A percentile compares a stretch with the other conserved stretches of the same genome.
phyloP scores from a whole-genome alignment of 2,329 filamentous ascomycete genomes.

The Fusarium zealandicum region DNA sequence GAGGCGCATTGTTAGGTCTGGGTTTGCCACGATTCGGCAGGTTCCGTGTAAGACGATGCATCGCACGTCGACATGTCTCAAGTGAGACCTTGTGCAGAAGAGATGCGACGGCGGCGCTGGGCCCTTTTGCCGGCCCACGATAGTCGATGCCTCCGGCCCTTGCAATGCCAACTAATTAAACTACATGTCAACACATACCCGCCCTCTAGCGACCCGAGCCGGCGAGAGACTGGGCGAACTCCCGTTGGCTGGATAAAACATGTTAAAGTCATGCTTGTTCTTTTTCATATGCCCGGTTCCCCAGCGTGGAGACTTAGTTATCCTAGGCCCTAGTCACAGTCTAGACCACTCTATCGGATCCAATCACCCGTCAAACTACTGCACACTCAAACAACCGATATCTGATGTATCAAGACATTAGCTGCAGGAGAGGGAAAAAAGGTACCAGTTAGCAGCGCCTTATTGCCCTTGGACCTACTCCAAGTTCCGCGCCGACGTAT shows the following conservation, averaged over 20 bases:
- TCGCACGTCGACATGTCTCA: background rate
- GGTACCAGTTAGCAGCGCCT: background rate
- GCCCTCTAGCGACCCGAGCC: slow-evolving; percentile 26
- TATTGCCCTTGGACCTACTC: background rate
- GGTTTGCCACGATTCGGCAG: background rate
- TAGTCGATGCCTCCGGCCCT: too few species aligned
- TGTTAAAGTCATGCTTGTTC: slow-evolving; percentile 1
- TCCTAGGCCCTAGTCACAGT: background rate
- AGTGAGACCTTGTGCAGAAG: background rate
- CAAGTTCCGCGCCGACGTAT: background rate
- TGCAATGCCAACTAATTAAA: too few species aligned
- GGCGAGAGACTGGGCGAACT: background rate
- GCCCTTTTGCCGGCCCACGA: background rate
- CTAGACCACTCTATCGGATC: background rate
- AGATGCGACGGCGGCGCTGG: background rate
- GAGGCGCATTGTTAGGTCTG: background rate
- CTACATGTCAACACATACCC: too few species aligned
- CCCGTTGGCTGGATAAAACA: slow-evolving; percentile 6
- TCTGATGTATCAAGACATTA: background rate
- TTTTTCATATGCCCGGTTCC: background rate
- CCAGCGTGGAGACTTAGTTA: slow-evolving; percentile 1
- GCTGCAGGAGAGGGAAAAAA: background rate
- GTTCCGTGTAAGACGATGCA: background rate
- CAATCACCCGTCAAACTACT: background rate
- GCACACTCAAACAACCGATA: background rate